Evolutionary conservation across 805 yeast species (phyloP).

Genomic region (Lachancea thermotolerans): DNA sequence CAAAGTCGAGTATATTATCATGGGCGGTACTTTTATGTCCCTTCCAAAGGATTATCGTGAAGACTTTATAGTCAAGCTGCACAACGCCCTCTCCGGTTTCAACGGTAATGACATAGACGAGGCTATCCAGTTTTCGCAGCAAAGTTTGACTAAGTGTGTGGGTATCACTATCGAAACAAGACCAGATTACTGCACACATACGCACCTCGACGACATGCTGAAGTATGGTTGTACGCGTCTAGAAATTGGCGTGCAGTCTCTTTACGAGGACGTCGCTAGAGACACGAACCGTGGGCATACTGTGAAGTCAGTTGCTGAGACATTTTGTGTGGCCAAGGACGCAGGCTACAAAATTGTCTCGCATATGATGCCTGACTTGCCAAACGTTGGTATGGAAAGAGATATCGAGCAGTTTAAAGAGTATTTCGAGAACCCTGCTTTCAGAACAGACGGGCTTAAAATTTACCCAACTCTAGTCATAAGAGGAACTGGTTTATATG

Average conservation of each 20-base stretch:
- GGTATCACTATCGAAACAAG: constrained; percentile 98
- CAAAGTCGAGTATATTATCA: constrained; percentile 93
- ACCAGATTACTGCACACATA: constrained; percentile 96
- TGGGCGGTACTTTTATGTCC: constrained; percentile 99
- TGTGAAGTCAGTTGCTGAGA: constrained; percentile 90
- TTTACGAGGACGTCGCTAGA: constrained; percentile 96
- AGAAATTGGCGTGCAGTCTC: constrained; percentile 95
- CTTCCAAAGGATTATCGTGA: constrained; percentile 86
- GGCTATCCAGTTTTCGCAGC: constrained; percentile 85
- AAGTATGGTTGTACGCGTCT: constrained; percentile 93
- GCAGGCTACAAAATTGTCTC: constrained; percentile 97
- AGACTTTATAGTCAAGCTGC: constrained; percentile 78
- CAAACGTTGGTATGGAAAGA: constrained; percentile 98
- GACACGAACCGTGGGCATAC: constrained; percentile 98
- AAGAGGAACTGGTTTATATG: constrained; percentile 95
- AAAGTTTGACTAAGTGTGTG: constrained; percentile 92
- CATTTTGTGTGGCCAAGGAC: constrained; percentile 93
- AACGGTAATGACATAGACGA: constrained; percentile 84
- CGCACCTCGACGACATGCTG: constrained; percentile 92
- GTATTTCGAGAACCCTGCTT: constrained; percentile 93
- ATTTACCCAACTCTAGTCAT: constrained; percentile 94
- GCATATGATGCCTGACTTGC: constrained; percentile 99
- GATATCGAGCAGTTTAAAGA: constrained; percentile 94
- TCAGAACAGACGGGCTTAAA: constrained; percentile 94
- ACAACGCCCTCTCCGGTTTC: constrained; percentile 91